Evolutionary conservation across 352 stramenopile species (phyloP).

Genomic region (Pythium sp.): DNA sequence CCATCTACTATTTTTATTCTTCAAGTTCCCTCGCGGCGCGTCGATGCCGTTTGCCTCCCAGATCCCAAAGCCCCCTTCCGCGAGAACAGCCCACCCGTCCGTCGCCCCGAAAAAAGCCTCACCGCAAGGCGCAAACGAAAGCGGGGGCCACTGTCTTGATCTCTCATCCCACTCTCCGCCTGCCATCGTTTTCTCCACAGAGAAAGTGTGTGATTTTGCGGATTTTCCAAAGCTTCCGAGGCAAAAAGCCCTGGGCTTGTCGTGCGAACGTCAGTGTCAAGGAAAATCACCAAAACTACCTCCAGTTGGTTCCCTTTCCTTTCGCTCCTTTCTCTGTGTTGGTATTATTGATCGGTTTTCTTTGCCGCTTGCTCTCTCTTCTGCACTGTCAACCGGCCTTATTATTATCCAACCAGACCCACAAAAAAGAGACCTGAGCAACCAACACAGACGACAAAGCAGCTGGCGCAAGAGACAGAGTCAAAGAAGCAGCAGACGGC

Average conservation of each 20-base stretch:
- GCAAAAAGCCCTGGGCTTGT: background rate
- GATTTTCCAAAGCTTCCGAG: background rate
- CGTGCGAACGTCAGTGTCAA: background rate
- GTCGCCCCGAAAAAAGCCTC: background rate
- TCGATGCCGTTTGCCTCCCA: background rate
- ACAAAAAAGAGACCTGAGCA: too few species aligned
- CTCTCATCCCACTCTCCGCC: slow-evolving; percentile 1
- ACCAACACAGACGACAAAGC: too few species aligned
- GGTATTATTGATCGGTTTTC: too few species aligned
- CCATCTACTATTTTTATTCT: background rate
- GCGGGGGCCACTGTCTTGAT: background rate
- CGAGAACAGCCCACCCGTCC: background rate
- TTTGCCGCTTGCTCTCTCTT: too few species aligned
- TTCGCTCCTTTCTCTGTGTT: too few species aligned
- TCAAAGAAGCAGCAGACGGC: background rate
- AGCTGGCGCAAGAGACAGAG: background rate
- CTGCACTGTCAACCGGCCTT: too few species aligned
- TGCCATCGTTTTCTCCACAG: background rate
- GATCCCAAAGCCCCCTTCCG: background rate
- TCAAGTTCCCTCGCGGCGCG: background rate
- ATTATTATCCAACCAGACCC: too few species aligned
- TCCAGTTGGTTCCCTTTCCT: too few species aligned
- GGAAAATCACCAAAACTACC: background rate
- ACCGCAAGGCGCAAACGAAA: slow-evolving; percentile 2
- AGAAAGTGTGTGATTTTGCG: too few species aligned